phyloP scores from a whole-genome alignment of 257 asterid species.

The Solanum boliviense region DNA sequence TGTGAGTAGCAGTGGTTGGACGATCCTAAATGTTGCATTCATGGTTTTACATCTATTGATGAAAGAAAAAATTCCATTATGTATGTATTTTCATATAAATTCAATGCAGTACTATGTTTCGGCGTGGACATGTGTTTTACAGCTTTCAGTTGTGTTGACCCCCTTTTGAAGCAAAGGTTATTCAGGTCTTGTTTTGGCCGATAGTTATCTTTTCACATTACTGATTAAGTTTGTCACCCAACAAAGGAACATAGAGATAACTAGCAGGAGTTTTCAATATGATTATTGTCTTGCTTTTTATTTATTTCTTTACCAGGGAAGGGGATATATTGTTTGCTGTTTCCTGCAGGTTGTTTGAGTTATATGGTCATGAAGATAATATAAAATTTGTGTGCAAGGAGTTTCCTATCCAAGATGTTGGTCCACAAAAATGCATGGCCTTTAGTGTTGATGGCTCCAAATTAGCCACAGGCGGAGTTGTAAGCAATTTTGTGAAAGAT shows the following conservation, averaged over 20 bases:
- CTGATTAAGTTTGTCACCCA: neutral
- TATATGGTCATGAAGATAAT: constrained; percentile 44
- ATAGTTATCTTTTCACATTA: neutral
- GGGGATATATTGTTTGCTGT: neutral
- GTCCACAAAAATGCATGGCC: constrained; percentile 74
- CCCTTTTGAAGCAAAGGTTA: neutral
- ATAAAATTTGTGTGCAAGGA: constrained; percentile 46
- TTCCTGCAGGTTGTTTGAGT: constrained; percentile 56
- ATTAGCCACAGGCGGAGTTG: constrained; percentile 89
- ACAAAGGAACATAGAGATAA: neutral
- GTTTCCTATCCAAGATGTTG: constrained; percentile 55
- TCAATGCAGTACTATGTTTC: neutral
- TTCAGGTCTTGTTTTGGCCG: neutral
- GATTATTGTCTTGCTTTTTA: neutral
- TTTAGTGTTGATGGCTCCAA: constrained; percentile 89
- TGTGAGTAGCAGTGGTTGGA: neutral
- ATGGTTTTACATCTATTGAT: neutral
- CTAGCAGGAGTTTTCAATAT: neutral
- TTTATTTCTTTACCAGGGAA: neutral
- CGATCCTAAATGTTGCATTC: neutral
- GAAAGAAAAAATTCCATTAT: neutral
- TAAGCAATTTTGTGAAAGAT: constrained; percentile 28
- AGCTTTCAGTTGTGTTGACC: neutral
- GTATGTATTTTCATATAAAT: neutral
- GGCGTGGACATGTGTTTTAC: neutral